Evolutionary conservation across 805 yeast genomes (phyloP), one percentile per base, ranked within the genome.

Genomic region (Starmerella bombi): DNA sequence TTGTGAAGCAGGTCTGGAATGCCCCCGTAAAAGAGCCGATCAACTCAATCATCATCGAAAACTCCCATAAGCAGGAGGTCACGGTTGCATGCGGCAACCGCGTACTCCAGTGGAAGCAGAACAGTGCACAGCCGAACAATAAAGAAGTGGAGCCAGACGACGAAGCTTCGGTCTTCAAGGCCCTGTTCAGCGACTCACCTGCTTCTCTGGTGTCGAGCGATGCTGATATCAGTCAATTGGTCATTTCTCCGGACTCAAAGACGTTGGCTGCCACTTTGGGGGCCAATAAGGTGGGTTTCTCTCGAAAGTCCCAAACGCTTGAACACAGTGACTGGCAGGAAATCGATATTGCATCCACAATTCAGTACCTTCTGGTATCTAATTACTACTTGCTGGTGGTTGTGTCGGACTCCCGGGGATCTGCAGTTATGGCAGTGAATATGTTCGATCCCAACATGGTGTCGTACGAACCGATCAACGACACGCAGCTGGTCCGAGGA

Each of bases 1-100:
- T 59, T 23, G 50, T 68, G 4, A 61, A 67, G 38, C 63, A 57
- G 32, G 57, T 70, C 1, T 69, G 72, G 67, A 62, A 56, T 33
- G 50, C 46, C 10, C 57, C 59, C 5, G 42, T 34, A 5, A 55
- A 53, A 3, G 49, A 34, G 0, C 41, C 57, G 3, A 52, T 59
- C 12, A 44, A 47, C n/a, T 37, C 43, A 2, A 19, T 50, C 19
- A 14, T 70, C 17, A 40, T 69, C 5, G 23, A n/a, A 6, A 19
- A 20, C 9, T 10, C 35, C 27, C 53, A 68, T 10, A 59, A 58
- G 23, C 51, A 60, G 27, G 71, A 67, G 49, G 49, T 69, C 10
- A 10, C 34, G 1, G 32, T 31, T 12, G 16, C 42, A 9, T 30
- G 32, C 5, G 65, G 70, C 1, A 6, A 30, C 16, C 31, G 36